These are phyloP conservation scores for Colletotrichum spaethianum DNA, from an alignment of 2,329 filamentous ascomycete species.

Conservation along the genomic window DNA sequence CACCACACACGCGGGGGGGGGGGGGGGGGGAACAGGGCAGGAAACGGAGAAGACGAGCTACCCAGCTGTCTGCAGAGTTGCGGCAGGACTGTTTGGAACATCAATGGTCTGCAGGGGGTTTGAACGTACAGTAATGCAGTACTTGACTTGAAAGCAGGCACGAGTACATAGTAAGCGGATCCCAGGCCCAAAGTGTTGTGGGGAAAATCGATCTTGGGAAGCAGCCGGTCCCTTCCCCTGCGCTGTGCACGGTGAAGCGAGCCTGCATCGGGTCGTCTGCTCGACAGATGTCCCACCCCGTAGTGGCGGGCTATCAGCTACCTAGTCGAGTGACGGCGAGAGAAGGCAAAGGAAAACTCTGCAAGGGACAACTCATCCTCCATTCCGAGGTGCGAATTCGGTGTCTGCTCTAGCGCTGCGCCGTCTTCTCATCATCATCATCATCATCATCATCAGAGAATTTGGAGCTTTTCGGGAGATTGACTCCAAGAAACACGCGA, in stretches of 20 bases:
- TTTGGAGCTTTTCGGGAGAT: not conserved
- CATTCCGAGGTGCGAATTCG: not conserved
- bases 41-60: not conserved
- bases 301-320: not conserved
- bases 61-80: not conserved
- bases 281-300: not conserved
- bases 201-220: not conserved
- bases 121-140: no score
- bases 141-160: no score
- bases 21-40: not conserved
- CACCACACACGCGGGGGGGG: not conserved
- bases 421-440: no score
- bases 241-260: not conserved
- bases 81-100: not conserved
- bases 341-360: not conserved
- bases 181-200: not conserved
- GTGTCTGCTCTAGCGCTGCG: not conserved
- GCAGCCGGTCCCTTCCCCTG: no score
- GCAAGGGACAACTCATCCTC: not conserved
- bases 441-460: no score
- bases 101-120: not conserved
- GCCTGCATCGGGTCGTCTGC: not conserved
- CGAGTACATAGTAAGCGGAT: not conserved
- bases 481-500: not conserved
- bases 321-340: not conserved